These are phyloP conservation scores for Picea glauca DNA, from an alignment of 75 land plant genomes.

Conservation along the genomic window DNA sequence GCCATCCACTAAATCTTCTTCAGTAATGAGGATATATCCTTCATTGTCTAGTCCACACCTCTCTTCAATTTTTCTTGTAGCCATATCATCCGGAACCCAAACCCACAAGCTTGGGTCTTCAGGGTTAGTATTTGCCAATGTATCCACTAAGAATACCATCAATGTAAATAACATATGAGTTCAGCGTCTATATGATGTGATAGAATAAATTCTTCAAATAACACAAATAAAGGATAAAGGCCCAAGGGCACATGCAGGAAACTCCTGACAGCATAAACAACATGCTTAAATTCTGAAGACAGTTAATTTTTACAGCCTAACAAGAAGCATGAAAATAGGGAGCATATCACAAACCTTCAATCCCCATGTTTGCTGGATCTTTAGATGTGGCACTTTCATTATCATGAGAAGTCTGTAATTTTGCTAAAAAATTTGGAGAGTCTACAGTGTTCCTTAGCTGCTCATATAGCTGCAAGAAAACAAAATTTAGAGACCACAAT, in stretches of 20 bases:
- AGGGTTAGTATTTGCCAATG: constrained; percentile 33
- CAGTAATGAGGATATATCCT: constrained; percentile 61
- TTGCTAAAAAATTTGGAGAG: constrained; percentile 36
- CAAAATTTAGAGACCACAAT: neutral
- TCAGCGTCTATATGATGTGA: neutral
- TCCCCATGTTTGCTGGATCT: constrained; percentile 31
- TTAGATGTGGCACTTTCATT: constrained; percentile 5
- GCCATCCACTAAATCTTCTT: constrained; percentile 84
- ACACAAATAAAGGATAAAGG: neutral
- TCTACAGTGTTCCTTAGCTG: constrained; percentile 46
- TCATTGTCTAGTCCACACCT: constrained; percentile 69
- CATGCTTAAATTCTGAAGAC: neutral
- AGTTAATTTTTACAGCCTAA: constrained; percentile 2
- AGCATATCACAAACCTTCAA: constrained; percentile 10
- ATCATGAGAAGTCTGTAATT: constrained; percentile 31
- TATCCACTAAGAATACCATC: constrained; percentile 30
- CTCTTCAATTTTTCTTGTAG: constrained; percentile 46
- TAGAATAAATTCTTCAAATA: neutral
- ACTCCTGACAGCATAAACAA: neutral
- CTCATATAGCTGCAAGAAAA: constrained; percentile 46
- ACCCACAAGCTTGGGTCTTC: constrained; percentile 89
- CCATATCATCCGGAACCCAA: constrained; percentile 75
- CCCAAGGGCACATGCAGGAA: neutral
- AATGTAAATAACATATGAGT: constrained; percentile 10
- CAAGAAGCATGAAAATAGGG: constrained; percentile 13